phyloP scores from a whole-genome alignment of 805 yeast genomes.

The Kluyveromyces lactis region DNA sequence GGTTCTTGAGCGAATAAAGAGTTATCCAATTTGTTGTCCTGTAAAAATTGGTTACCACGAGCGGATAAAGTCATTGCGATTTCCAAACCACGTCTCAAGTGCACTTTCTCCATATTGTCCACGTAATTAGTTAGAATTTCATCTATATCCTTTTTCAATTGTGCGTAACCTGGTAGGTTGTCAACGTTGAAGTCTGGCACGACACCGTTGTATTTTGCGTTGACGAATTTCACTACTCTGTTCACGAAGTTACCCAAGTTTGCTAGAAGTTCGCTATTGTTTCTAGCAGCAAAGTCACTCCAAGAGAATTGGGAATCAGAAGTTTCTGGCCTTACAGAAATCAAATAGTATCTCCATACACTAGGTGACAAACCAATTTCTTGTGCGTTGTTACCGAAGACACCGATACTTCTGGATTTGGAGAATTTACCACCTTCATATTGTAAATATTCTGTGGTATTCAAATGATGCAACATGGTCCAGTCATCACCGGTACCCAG shows the following conservation, averaged over 20 bases:
- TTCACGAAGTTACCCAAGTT: conserved; percentile 96
- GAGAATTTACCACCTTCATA: conserved; percentile 98
- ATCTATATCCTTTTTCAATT: conserved; percentile 50
- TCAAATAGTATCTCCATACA: conserved; percentile 96
- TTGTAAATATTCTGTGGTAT: conserved; percentile 93
- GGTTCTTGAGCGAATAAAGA: conserved; percentile 68
- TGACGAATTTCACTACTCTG: conserved; percentile 82
- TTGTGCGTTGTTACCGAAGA: conserved; percentile 94
- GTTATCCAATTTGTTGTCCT: conserved; percentile 93
- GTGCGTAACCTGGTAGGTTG: conserved; percentile 40
- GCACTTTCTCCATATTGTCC: conserved; percentile 66
- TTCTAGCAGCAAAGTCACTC: conserved; percentile 90
- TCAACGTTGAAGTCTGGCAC: conserved; percentile 57
- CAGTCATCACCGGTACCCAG: conserved; percentile 83
- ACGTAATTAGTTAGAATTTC: conserved; percentile 52
- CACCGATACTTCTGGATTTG: conserved; percentile 96
- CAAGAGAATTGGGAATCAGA: conserved; percentile 97
- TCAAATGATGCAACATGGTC: conserved; percentile 86
- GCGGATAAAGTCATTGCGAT: conserved; percentile 84
- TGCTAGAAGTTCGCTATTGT: conserved; percentile 88
- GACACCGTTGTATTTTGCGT: conserved; percentile 86
- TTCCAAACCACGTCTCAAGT: conserved; percentile 83
- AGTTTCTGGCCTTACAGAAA: conserved; percentile 88
- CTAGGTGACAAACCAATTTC: conserved; percentile 86
- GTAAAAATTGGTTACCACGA: conserved; percentile 91